Conservation (phyloP, 2,329 filamentous ascomycete genomes). For the Drechslerella stenobrocha region DNA sequence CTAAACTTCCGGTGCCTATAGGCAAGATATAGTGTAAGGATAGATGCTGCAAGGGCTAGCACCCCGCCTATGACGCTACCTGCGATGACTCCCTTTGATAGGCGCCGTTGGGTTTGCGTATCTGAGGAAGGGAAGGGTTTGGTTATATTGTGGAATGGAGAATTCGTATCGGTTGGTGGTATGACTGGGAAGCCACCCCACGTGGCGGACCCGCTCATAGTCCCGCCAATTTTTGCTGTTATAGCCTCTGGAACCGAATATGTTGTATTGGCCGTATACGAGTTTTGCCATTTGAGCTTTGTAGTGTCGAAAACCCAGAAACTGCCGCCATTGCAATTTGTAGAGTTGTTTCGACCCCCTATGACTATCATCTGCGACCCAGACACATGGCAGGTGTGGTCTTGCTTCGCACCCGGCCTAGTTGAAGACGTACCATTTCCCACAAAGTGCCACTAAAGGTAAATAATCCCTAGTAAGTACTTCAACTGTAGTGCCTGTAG, state of each 20-base stretch:
- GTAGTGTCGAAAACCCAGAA: conserved; percentile 32
- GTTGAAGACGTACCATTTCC: background rate
- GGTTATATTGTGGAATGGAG: conserved; percentile 21
- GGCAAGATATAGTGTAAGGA: conserved; percentile 1
- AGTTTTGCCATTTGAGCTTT: conserved; percentile 19
- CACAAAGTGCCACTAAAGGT: conserved; percentile 20
- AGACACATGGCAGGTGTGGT: conserved; percentile 21
- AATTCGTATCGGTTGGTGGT: conserved; percentile 3
- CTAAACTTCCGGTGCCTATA: background rate
- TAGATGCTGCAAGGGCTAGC: background rate
- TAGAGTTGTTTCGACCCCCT: conserved; percentile 11
- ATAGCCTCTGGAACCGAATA: conserved; percentile 17
- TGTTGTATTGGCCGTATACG: background rate
- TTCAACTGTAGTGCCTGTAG: too few species aligned
- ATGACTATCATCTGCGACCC: conserved; percentile 32
- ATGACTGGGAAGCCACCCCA: conserved; percentile 21
- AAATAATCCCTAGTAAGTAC: too few species aligned
- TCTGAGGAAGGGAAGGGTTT: background rate
- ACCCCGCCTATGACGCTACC: conserved; percentile 21
- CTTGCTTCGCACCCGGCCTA: conserved; percentile 18
- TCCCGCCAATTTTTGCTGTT: conserved; percentile 6
- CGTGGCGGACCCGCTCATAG: background rate
- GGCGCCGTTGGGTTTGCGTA: background rate
- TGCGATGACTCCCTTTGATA: conserved; percentile 11
- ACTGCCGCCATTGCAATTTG: conserved; percentile 12